A percentile compares a stretch with the other conserved stretches of the same genome.
phyloP scores from a whole-genome alignment of 179 eudicot genomes.

The Silene noctiflora region DNA sequence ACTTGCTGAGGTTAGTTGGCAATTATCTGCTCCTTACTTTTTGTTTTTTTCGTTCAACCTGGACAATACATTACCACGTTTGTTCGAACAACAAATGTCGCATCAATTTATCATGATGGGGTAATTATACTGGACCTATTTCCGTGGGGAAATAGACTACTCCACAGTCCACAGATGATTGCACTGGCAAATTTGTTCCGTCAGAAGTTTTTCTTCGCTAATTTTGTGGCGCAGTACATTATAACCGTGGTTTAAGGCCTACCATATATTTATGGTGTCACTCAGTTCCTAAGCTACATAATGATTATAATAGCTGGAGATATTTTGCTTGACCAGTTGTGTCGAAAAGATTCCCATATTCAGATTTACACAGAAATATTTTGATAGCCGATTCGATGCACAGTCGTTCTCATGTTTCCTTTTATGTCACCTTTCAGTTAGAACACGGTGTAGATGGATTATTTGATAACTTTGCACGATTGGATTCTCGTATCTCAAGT shows the following conservation, averaged over 20 bases:
- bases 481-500: constrained; percentile 54
- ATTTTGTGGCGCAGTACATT: too few relatives aligned
- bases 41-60: not conserved
- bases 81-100: not conserved
- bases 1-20: constrained; percentile 76
- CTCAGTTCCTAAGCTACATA: not conserved
- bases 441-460: constrained; percentile 84
- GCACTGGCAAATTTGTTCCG: too few relatives aligned
- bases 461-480: constrained; percentile 51
- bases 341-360: not conserved
- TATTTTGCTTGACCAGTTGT: not conserved
- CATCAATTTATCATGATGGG: not conserved
- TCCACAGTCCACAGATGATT: too few relatives aligned
- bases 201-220: too few relatives aligned
- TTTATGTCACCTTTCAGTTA: constrained; percentile 46
- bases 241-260: too few relatives aligned
- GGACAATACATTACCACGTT: not conserved
- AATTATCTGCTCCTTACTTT: constrained; percentile 9
- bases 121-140: not conserved
- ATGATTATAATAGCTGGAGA: not conserved
- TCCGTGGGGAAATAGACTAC: not conserved
- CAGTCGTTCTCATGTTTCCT: not conserved
- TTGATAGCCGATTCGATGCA: constrained; percentile 4
- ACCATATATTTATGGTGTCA: too few relatives aligned
- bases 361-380: not conserved